Evolutionary conservation across 225 moss, liverwort and hornwort genomes (phyloP).

Genomic region (Anthoceros angustus): DNA sequence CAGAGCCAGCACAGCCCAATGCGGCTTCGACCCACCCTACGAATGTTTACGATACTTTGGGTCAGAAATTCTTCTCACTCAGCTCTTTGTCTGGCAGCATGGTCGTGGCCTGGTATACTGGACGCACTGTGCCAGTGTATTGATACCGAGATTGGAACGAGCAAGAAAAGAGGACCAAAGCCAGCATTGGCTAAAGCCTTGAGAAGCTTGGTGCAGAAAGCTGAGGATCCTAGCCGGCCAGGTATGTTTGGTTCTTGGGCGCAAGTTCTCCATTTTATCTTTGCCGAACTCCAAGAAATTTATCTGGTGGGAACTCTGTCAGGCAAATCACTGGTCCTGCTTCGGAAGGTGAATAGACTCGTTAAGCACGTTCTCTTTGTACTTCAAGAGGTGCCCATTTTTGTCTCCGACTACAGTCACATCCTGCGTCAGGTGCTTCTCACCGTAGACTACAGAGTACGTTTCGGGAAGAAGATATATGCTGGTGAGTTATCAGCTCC

Average conservation of each 20-base stretch:
- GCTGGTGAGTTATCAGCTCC: conserved; percentile 25
- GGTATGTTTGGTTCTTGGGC: conserved; percentile 18
- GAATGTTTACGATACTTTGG: neutral
- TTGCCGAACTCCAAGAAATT: neutral
- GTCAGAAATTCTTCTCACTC: neutral
- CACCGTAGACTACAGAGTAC: conserved; percentile 71
- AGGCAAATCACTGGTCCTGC: conserved; percentile 52
- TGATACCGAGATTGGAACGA: conserved; percentile 48
- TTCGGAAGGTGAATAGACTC: conserved; percentile 71
- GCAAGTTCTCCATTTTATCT: neutral
- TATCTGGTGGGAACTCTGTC: neutral
- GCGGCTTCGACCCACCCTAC: neutral
- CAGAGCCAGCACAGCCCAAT: neutral
- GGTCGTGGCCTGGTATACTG: conserved; percentile 92
- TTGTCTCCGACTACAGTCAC: conserved; percentile 69
- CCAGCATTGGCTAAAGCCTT: conserved; percentile 50
- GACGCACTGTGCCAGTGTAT: conserved; percentile 77
- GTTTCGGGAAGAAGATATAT: conserved; percentile 85
- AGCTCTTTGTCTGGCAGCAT: conserved; percentile 32
- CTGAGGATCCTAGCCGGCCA: conserved; percentile 66
- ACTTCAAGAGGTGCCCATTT: conserved; percentile 56
- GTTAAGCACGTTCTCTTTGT: conserved; percentile 75
- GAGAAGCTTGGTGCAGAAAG: conserved; percentile 67
- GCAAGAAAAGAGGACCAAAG: conserved; percentile 76
- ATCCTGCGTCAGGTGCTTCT: conserved; percentile 76